phyloP scores from a whole-genome alignment of 2,329 filamentous ascomycete species.

The Ploettnerulaceae sp. region DNA sequence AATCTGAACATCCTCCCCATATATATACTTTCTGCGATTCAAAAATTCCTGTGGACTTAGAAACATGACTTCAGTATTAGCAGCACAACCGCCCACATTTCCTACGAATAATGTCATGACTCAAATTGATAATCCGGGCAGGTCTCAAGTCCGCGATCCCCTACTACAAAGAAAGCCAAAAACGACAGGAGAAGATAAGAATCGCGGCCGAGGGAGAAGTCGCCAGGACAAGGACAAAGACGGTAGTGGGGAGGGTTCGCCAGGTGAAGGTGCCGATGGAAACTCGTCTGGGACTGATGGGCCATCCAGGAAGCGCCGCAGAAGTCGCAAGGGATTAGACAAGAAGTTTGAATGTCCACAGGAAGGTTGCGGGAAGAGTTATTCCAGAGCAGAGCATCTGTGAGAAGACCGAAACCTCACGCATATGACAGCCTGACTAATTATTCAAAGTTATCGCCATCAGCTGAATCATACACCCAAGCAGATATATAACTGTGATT shows the following conservation, averaged over 20 bases:
- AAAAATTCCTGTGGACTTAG: constrained; percentile 7
- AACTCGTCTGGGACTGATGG: constrained; percentile 33
- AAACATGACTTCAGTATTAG: constrained; percentile 34
- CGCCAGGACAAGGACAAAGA: constrained; percentile 28
- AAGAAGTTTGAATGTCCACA: constrained; percentile 82
- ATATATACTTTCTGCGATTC: not conserved
- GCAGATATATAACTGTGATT: constrained; percentile 91
- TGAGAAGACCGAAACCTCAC: constrained; percentile 43
- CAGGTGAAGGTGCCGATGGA: constrained; percentile 26
- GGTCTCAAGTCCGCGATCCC: constrained; percentile 25
- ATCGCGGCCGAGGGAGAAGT: constrained; percentile 31
- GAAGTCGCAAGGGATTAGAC: constrained; percentile 73
- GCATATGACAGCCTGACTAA: constrained; percentile 5
- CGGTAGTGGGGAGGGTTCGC: constrained; percentile 24
- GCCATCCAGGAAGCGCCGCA: constrained; percentile 49
- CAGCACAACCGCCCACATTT: constrained; percentile 27
- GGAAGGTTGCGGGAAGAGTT: constrained; percentile 88
- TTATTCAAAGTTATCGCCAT: constrained; percentile 63
- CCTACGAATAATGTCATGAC: constrained; percentile 25
- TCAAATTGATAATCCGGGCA: constrained; percentile 26
- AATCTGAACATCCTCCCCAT: constrained; percentile 1
- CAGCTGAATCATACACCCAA: constrained; percentile 95
- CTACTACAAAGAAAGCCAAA: constrained; percentile 24
- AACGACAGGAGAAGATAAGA: constrained; percentile 28
- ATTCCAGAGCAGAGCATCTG: constrained; percentile 92